Evolutionary conservation across 306 rosid species (phyloP).

Genomic region (Comarum palustre): DNA sequence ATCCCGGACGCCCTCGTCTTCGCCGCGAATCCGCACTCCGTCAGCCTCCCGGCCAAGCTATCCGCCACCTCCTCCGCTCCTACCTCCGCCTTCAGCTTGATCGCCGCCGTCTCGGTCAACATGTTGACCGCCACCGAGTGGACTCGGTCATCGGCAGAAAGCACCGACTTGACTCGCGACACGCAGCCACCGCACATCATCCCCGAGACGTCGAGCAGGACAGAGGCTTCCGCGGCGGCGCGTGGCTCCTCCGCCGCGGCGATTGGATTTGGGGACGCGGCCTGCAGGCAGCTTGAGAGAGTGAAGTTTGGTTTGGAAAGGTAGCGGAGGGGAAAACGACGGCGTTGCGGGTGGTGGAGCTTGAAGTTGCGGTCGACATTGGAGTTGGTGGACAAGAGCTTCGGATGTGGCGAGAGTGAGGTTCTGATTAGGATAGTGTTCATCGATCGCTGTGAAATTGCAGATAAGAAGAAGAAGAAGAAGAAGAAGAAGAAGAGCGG

Average conservation of each 20-base stretch:
- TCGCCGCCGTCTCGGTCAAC: slow-evolving; percentile 97
- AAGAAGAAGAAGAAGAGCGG: neutral
- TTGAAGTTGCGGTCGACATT: slow-evolving; percentile 25
- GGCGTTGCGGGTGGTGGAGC: slow-evolving; percentile 30
- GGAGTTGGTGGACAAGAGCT: slow-evolving; percentile 33
- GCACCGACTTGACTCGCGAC: slow-evolving; percentile 75
- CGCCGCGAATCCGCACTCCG: slow-evolving; percentile 79
- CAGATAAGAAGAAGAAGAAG: neutral
- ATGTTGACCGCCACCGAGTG: slow-evolving; percentile 89
- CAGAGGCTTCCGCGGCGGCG: slow-evolving; percentile 44
- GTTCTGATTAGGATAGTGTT: slow-evolving; percentile 42
- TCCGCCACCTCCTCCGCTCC: slow-evolving; percentile 48
- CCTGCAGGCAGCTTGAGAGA: slow-evolving; percentile 45
- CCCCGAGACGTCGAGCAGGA: slow-evolving; percentile 79
- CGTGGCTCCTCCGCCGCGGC: slow-evolving; percentile 20
- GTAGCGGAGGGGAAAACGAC: slow-evolving; percentile 12
- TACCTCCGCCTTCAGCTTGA: slow-evolving; percentile 50
- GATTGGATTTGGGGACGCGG: slow-evolving; percentile 17
- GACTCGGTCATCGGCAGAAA: slow-evolving; percentile 73
- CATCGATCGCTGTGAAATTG: slow-evolving; percentile 33
- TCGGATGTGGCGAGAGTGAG: slow-evolving; percentile 39
- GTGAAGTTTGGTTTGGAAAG: slow-evolving; percentile 22
- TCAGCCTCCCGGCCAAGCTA: slow-evolving; percentile 62
- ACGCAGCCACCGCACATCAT: slow-evolving; percentile 98
- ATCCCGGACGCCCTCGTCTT: slow-evolving; percentile 57